A percentile compares a stretch with the other conserved stretches of the same genome.
Evolutionary conservation across 2,329 filamentous ascomycete genomes (phyloP).

Genomic region (Colletotrichum orbiculare): DNA sequence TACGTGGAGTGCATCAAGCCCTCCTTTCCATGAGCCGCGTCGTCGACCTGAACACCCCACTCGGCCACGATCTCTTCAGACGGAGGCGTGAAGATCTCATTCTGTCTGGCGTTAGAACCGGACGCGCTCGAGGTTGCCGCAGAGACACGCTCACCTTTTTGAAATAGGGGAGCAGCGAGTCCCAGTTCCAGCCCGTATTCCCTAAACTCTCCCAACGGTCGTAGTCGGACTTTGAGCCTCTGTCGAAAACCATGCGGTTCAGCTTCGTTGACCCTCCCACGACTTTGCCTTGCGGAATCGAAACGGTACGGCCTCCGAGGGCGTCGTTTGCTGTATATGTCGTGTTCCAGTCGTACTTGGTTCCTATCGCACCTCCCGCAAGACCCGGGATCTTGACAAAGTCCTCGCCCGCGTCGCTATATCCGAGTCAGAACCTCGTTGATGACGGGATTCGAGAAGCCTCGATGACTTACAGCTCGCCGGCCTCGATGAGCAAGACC

Average conservation of each 20-base stretch:
- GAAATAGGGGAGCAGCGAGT: slow-evolving; percentile 46
- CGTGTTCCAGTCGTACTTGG: slow-evolving; percentile 45
- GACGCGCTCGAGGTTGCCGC: neutral
- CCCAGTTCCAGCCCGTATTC: slow-evolving; percentile 51
- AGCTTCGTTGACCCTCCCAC: slow-evolving; percentile 46
- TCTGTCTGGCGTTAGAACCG: slow-evolving; percentile 8
- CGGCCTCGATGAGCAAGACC: slow-evolving; percentile 45
- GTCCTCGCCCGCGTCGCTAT: slow-evolving; percentile 38
- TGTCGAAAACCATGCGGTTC: slow-evolving; percentile 47
- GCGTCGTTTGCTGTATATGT: slow-evolving; percentile 30
- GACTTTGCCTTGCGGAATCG: slow-evolving; percentile 25
- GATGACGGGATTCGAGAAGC: too few species aligned
- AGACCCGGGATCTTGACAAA: slow-evolving; percentile 42
- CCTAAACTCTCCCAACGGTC: slow-evolving; percentile 51
- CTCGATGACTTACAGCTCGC: slow-evolving; percentile 22
- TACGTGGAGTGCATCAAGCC: slow-evolving; percentile 44
- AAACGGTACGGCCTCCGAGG: slow-evolving; percentile 21
- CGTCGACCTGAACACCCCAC: slow-evolving; percentile 44
- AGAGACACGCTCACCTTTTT: slow-evolving; percentile 40
- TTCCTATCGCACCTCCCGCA: slow-evolving; percentile 39
- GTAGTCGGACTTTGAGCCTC: slow-evolving; percentile 43
- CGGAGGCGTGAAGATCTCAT: slow-evolving; percentile 41
- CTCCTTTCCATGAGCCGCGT: slow-evolving; percentile 40
- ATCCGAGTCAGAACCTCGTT: neutral
- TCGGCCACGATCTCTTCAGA: slow-evolving; percentile 39